A percentile compares a stretch with the other conserved stretches of the same genome.
These are phyloP conservation scores for Leccinum fuscescens DNA, from an alignment of 1,284 basidiomycete genomes.

Conservation along the genomic window DNA sequence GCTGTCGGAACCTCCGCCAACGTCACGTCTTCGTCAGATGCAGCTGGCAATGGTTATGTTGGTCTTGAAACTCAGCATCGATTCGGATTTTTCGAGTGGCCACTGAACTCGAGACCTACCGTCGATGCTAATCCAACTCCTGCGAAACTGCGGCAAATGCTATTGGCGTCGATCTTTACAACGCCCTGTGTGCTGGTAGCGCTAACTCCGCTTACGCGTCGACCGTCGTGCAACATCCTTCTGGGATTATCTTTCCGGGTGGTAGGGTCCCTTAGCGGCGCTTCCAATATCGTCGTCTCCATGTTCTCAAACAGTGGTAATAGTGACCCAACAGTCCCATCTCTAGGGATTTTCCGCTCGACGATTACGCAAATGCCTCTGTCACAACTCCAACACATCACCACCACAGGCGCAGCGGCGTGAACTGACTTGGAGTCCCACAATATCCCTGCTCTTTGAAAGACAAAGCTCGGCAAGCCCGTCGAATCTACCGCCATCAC, in stretches of 20 bases:
- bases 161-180: constrained; percentile 60
- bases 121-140: constrained; percentile 63
- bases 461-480: constrained; percentile 48
- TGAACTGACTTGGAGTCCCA: constrained; percentile 48
- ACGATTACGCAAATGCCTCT: constrained; percentile 32
- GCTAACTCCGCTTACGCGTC: constrained; percentile 42
- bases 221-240: constrained; percentile 63
- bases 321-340: constrained; percentile 52
- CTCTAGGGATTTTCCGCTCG: constrained; percentile 54
- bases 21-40: constrained; percentile 35
- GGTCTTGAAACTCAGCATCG: constrained; percentile 39
- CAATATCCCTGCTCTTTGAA: constrained; percentile 45
- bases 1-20: constrained; percentile 73
- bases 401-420: constrained; percentile 36
- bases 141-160: constrained; percentile 72
- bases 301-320: constrained; percentile 61
- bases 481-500: constrained; percentile 52
- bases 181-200: constrained; percentile 48
- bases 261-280: constrained; percentile 61
- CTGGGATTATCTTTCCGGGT: constrained; percentile 69
- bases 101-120: constrained; percentile 42
- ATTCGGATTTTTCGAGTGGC: constrained; percentile 84
- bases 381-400: constrained; percentile 31
- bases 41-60: constrained; percentile 31
- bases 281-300: constrained; percentile 74